Conservation (phyloP, 2,329 filamentous ascomycete species). For the Cladosporium halotolerans region DNA sequence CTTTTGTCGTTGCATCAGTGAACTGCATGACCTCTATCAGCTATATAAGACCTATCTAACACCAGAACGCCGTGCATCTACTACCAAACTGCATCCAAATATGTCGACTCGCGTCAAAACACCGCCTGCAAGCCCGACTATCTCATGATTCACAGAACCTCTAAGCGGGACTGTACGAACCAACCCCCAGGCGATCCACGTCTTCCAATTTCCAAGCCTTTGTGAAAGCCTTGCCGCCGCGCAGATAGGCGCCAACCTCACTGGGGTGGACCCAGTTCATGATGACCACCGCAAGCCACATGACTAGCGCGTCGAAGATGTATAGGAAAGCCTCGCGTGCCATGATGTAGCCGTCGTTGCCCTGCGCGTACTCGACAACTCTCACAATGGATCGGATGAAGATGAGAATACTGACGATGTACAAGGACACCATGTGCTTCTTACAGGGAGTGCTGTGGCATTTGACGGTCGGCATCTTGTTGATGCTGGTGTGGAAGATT, state of each 20-base stretch:
- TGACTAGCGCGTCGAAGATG: conserved; percentile 24
- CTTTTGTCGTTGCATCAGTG: too few species aligned
- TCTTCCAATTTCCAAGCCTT: conserved; percentile 11
- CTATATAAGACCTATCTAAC: too few species aligned
- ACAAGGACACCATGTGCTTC: conserved; percentile 39
- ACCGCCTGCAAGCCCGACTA: too few species aligned
- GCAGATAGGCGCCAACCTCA: conserved; percentile 13
- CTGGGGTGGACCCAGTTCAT: conserved; percentile 22
- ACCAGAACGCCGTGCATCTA: too few species aligned
- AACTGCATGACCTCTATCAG: too few species aligned
- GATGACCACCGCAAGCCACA: conserved; percentile 17
- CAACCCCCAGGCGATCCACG: not conserved
- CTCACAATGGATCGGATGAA: conserved; percentile 45
- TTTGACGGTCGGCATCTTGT: conserved; percentile 16
- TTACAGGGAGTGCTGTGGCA: conserved; percentile 28
- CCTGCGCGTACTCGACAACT: conserved; percentile 44
- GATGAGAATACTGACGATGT: conserved; percentile 40
- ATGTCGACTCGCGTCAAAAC: too few species aligned
- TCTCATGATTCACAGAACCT: too few species aligned
- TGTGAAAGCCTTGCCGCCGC: conserved; percentile 7
- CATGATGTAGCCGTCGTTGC: conserved; percentile 40
- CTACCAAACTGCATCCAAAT: too few species aligned
- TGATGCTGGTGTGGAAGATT: conserved; percentile 26
- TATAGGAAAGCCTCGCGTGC: conserved; percentile 22
- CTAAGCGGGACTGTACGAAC: not conserved